Percentiles rank a stretch among this genome's conserved stretches.
These are phyloP conservation scores for Diaporthe australafricana DNA, from an alignment of 2,329 filamentous ascomycete species.

Conservation along the genomic window DNA sequence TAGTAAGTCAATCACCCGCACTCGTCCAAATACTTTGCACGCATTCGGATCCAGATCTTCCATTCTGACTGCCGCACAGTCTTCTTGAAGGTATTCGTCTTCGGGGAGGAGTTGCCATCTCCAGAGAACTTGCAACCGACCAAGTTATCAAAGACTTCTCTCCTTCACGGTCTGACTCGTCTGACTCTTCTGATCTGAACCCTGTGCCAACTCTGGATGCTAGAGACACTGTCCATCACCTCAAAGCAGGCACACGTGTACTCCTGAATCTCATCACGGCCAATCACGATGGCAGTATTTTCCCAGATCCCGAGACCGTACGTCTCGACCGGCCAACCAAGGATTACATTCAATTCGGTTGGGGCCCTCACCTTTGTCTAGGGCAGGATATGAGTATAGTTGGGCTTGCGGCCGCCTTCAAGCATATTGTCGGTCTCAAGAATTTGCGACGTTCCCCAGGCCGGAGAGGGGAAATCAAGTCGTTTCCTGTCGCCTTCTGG, in stretches of 20 bases:
- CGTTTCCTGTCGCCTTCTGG: conserved; percentile 39
- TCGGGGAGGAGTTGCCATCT: conserved; percentile 62
- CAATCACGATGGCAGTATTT: conserved; percentile 58
- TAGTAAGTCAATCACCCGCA: conserved; percentile 44
- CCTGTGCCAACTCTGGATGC: conserved; percentile 40
- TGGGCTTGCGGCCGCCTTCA: conserved; percentile 41
- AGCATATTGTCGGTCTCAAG: conserved; percentile 41
- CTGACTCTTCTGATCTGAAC: conserved; percentile 37
- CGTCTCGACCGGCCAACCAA: conserved; percentile 61
- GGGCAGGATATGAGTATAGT: conserved; percentile 56
- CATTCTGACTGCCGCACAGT: conserved; percentile 54
- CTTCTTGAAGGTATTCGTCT: conserved; percentile 66
- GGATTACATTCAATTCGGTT: conserved; percentile 63
- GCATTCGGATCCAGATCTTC: neutral
- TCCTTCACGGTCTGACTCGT: conserved; percentile 39
- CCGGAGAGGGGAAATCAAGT: conserved; percentile 39
- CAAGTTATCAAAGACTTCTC: conserved; percentile 44
- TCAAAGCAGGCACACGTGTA: conserved; percentile 48
- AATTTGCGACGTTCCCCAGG: conserved; percentile 42
- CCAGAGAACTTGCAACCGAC: conserved; percentile 55
- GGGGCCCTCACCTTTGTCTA: conserved; percentile 63
- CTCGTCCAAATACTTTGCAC: too few relatives aligned
- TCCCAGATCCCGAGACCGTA: conserved; percentile 62
- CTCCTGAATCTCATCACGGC: conserved; percentile 63
- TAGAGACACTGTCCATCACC: conserved; percentile 40